A percentile compares a stretch with the other conserved stretches of the same genome.
Conservation (phyloP, 208 protist species). For the Trypanosoma theileri region DNA sequence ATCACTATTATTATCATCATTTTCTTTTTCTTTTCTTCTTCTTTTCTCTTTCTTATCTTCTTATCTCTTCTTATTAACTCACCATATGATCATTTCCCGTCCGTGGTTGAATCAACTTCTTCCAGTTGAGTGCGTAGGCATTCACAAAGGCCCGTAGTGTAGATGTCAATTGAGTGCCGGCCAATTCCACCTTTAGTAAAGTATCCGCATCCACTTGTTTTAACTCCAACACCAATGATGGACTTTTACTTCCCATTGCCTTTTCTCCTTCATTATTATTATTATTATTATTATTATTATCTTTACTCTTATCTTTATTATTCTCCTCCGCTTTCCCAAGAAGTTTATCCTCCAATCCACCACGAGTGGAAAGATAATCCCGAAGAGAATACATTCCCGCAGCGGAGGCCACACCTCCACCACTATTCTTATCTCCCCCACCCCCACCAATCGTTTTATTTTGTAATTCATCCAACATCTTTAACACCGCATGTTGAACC, state of each 20-base stretch:
- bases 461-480: slow-evolving; percentile 63
- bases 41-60: slow-evolving; percentile 2
- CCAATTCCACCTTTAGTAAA: slow-evolving; percentile 62
- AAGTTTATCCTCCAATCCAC: slow-evolving; percentile 66
- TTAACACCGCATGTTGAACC: slow-evolving; percentile 72
- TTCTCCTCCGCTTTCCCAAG: slow-evolving; percentile 39
- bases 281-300: slow-evolving; percentile 1
- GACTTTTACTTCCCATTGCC: slow-evolving; percentile 32
- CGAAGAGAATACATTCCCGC: slow-evolving; percentile 44
- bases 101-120: slow-evolving; percentile 87
- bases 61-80: slow-evolving; percentile 37
- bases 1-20: background rate
- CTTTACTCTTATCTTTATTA: background rate
- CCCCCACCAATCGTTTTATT: slow-evolving; percentile 29
- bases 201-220: slow-evolving; percentile 67
- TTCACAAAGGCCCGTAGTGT: slow-evolving; percentile 68
- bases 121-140: slow-evolving; percentile 78
- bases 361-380: slow-evolving; percentile 62
- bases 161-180: slow-evolving; percentile 48
- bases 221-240: slow-evolving; percentile 58
- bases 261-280: background rate
- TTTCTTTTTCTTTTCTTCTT: background rate
- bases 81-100: slow-evolving; percentile 54
- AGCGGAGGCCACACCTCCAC: slow-evolving; percentile 10
- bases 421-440: slow-evolving; percentile 46